Evolutionary conservation across 805 yeast species (phyloP), one percentile per base, ranked within the genome.

Genomic region (Dipodascopsis uninucleata): DNA sequence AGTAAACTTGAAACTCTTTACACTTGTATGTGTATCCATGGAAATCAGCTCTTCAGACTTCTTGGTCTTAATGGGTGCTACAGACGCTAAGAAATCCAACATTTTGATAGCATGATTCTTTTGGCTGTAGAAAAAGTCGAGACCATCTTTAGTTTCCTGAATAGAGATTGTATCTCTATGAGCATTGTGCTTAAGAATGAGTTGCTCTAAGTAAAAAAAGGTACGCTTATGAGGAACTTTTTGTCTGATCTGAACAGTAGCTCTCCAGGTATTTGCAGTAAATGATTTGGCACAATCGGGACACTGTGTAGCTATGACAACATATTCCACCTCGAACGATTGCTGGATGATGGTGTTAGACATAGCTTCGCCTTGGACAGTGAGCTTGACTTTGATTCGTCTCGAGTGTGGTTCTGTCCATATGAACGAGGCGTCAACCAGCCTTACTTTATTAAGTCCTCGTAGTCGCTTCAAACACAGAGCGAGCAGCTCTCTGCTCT

Each of bases 381-480:
- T 87, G 43, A 93, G 69, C 61, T 89, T 88, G 53, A 94, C 79
- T 65, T 88, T 80, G 49, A 90, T 79, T 72, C 99, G 82, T 67
- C 98, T 78, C 22, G 97, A 88, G 66, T 93, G 99, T 2, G 99
- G 98, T 70, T 93, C 99, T 1, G 99, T 93, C 99, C 99, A 93
- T 51, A 94, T 79, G 59, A 89, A 93, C 4, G 89, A 77, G 2
- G 98, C 99, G 69, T 93, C 97, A 32, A 87, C 79, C 49, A 93
- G 71, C 58, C 96, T 73, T 26, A 89, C 93, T 61, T 87, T 89
- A 52, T 77, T 81, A 56, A 93, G 72, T 45, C 97, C 97, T 58
- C 84, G 86, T 60, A 93, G 72, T 63, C 90, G 78, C 67, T 90
- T 80, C 53, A 93, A 71, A 71, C 97, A 85, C 33, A 93, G 70